These are phyloP conservation scores for Coemansia sp. DNA, from an alignment of 371 early-diverging fungal genomes.

Conservation along the genomic window DNA sequence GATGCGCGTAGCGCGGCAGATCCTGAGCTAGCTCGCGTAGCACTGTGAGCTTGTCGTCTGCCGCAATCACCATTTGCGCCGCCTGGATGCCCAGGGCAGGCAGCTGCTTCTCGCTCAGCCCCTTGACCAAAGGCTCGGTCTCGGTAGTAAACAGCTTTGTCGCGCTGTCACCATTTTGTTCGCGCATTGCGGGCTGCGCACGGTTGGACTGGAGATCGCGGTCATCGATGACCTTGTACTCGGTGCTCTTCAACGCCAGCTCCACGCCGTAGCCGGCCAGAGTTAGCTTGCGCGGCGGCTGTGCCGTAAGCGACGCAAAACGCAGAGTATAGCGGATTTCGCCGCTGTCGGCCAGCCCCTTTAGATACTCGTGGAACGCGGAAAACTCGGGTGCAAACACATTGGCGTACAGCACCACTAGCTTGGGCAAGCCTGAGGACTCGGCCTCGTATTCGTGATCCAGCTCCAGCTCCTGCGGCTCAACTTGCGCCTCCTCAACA, in stretches of 20 bases:
- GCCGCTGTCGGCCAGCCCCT: slow-evolving; percentile 21
- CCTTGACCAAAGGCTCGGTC: slow-evolving; percentile 59
- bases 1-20: slow-evolving; percentile 82
- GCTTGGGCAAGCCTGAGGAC: neutral
- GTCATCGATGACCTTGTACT: slow-evolving; percentile 93
- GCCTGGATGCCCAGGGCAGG: slow-evolving; percentile 66
- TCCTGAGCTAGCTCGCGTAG: slow-evolving; percentile 71
- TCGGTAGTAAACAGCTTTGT: slow-evolving; percentile 28
- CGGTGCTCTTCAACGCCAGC: slow-evolving; percentile 88
- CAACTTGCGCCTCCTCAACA: slow-evolving; percentile 29
- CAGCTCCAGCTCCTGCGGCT: slow-evolving; percentile 25
- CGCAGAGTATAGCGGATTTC: slow-evolving; percentile 49
- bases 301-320: slow-evolving; percentile 52
- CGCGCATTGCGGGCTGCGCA: neutral
- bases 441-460: slow-evolving; percentile 44
- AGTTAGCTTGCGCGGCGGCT: slow-evolving; percentile 43
- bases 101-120: slow-evolving; percentile 59
- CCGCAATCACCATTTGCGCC: slow-evolving; percentile 62
- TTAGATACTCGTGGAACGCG: slow-evolving; percentile 39
- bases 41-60: slow-evolving; percentile 59
- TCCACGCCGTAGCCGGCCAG: slow-evolving; percentile 91
- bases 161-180: neutral
- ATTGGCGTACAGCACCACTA: slow-evolving; percentile 49
- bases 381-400: slow-evolving; percentile 33
- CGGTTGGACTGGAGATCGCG: slow-evolving; percentile 56